Evolutionary conservation across 345 rosid genomes (phyloP), one percentile per base, ranked within the genome.

Genomic region (Carallia brachiata): DNA sequence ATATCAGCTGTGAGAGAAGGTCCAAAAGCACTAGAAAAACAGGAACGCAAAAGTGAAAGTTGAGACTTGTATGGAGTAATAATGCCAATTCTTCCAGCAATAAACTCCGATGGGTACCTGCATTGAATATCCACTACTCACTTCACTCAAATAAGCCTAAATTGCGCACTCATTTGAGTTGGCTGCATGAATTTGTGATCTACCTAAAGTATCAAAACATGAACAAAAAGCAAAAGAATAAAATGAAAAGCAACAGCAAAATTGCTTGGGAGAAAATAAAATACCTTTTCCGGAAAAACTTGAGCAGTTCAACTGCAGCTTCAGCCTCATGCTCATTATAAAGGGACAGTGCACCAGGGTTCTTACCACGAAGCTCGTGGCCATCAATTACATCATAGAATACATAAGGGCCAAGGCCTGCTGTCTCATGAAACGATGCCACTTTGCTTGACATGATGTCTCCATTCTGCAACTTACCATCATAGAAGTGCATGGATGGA

Each of bases 401-500:
- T 52, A 90, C 72, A 77, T 92, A 95, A 36, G 99, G 99, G 54
- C 93, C 88, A 71, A 94, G 88, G 78, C 86, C 74, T 66, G 56
- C 72, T 61, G 75, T 86, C 78, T 76, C 84, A 75, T 95, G 99
- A 78, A 94, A 94, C n/a, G 83, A 59, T 15, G 88, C 88, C 68
- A 87, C 79, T 79, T 91, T 92, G 77, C 76, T 80, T 32, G 81
- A 83, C 88, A 86, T 82, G 65, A 80, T 75, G 16, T 77, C 86
- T 56, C 99, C 99, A 81, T 95, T 85, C 72, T 92, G 84, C 74
- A 92, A 81, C 79, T 90, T 90, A 7, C 84, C 85, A 69, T 92
- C 96, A 72, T 95, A 95, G 79, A 95, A 95, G 70, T 90, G 97
- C 78, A 82, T 75, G 23, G 99, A 95, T 31, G 97, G 99, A 73